These are phyloP conservation scores for Phytopythium boreale DNA, from an alignment of 352 stramenopile species.

Conservation along the genomic window DNA sequence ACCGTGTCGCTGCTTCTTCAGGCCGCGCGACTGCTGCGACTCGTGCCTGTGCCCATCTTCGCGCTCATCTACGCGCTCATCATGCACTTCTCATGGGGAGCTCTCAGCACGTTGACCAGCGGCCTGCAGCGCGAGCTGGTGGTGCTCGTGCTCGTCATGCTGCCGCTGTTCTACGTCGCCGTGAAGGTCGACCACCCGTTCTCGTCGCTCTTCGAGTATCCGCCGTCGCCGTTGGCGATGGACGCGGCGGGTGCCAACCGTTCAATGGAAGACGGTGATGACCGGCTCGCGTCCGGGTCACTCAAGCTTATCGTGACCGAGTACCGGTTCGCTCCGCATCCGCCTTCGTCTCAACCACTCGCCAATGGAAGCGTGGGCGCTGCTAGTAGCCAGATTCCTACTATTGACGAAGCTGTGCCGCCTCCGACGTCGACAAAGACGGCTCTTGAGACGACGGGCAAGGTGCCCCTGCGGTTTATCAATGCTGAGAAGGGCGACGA, in stretches of 20 bases:
- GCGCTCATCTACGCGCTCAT: constrained; percentile 69
- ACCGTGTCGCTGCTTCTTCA: constrained; percentile 30
- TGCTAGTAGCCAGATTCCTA: not conserved
- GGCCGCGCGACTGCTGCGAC: constrained; percentile 35
- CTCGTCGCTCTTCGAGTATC: constrained; percentile 47
- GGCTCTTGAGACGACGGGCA: constrained; percentile 23
- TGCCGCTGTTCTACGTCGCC: constrained; percentile 63
- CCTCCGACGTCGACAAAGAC: constrained; percentile 15
- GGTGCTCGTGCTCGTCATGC: constrained; percentile 52
- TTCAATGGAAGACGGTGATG: constrained; percentile 9
- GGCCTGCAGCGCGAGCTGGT: constrained; percentile 48
- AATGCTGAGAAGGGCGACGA: constrained; percentile 77
- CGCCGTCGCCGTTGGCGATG: constrained; percentile 19
- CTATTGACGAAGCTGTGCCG: not conserved
- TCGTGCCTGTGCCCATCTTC: constrained; percentile 62
- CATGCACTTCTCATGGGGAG: constrained; percentile 55
- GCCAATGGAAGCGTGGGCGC: constrained; percentile 25
- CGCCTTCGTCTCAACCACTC: constrained; percentile 1
- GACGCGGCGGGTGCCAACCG: constrained; percentile 11
- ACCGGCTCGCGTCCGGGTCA: constrained; percentile 24
- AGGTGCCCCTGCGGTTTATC: constrained; percentile 64
- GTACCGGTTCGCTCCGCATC: constrained; percentile 51
- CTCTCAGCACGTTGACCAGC: constrained; percentile 34
- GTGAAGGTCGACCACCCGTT: constrained; percentile 76
- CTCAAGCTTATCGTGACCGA: constrained; percentile 77